Evolutionary conservation across 306 rosid species (phyloP).

Genomic region (Prunus armeniaca): DNA sequence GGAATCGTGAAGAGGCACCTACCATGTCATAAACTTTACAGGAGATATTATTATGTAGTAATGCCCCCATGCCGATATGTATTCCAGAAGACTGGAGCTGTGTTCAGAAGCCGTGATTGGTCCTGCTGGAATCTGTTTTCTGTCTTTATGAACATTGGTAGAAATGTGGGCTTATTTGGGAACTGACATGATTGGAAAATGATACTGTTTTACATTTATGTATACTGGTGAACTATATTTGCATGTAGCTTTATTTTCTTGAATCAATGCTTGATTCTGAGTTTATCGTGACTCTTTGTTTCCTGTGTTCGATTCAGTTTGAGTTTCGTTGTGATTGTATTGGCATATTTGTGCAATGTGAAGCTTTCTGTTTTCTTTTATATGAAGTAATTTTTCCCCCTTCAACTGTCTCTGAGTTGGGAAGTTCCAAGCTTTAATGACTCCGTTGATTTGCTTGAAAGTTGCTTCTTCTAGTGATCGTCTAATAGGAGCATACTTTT

Average conservation of each 20-base stretch:
- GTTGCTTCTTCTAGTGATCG: background rate
- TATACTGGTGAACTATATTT: conserved; percentile 19
- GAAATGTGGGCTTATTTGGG: conserved; percentile 19
- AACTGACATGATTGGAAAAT: conserved; percentile 17
- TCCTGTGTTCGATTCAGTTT: conserved; percentile 8
- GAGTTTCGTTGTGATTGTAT: conserved; percentile 8
- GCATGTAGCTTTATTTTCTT: conserved; percentile 7
- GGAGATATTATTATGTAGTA: conserved; percentile 16
- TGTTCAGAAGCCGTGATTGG: conserved; percentile 44
- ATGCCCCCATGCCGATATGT: conserved; percentile 22
- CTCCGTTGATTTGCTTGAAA: background rate
- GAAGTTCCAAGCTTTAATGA: background rate
- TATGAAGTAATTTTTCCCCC: no score
- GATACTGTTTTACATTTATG: conserved; percentile 14
- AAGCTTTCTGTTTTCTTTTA: background rate
- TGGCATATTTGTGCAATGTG: background rate
- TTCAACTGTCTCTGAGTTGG: background rate
- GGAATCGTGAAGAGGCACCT: conserved; percentile 41
- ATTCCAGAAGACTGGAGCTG: conserved; percentile 58
- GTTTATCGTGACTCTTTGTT: conserved; percentile 13
- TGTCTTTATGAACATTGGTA: conserved; percentile 21
- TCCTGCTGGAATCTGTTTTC: conserved; percentile 46
- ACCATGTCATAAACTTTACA: conserved; percentile 11
- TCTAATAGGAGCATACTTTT: background rate
- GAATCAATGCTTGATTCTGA: conserved; percentile 6